phyloP scores from a whole-genome alignment of 2,329 filamentous ascomycete genomes.

The Cladosporium cucumerinum region DNA sequence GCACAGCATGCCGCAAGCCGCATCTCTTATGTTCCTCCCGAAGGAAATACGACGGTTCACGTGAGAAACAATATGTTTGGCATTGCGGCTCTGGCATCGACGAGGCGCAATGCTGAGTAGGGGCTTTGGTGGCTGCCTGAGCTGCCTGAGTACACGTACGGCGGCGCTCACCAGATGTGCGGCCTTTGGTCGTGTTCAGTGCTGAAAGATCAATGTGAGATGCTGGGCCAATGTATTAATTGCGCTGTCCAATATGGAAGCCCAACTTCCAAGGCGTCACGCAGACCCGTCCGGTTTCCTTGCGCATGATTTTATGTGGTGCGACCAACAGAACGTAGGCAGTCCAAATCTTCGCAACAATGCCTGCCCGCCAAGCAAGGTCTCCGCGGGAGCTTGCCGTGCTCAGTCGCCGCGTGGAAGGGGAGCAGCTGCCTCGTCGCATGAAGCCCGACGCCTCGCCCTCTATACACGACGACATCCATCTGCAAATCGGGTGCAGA shows the following conservation, averaged over 20 bases:
- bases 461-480: not conserved
- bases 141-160: not conserved
- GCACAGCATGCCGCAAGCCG: not conserved
- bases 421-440: slow-evolving; percentile 1
- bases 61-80: not conserved
- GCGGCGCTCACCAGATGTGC: not conserved
- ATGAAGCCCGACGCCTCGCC: not conserved
- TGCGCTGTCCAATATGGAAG: not conserved
- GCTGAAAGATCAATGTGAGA: not conserved
- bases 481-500: not conserved
- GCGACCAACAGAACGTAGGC: not conserved
- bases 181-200: not conserved
- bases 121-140: not conserved
- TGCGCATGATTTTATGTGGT: not conserved
- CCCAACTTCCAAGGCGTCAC: not conserved
- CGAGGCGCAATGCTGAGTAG: not conserved
- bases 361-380: not conserved
- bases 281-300: not conserved
- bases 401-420: not conserved
- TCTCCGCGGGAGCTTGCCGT: slow-evolving; percentile 2
- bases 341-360: not conserved
- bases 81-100: not conserved
- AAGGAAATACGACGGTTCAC: not conserved
- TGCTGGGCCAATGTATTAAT: not conserved
- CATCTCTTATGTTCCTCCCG: not conserved